These are phyloP conservation scores for Aspergillus alliaceus DNA, from an alignment of 2,329 filamentous ascomycete genomes.

Conservation along the genomic window DNA sequence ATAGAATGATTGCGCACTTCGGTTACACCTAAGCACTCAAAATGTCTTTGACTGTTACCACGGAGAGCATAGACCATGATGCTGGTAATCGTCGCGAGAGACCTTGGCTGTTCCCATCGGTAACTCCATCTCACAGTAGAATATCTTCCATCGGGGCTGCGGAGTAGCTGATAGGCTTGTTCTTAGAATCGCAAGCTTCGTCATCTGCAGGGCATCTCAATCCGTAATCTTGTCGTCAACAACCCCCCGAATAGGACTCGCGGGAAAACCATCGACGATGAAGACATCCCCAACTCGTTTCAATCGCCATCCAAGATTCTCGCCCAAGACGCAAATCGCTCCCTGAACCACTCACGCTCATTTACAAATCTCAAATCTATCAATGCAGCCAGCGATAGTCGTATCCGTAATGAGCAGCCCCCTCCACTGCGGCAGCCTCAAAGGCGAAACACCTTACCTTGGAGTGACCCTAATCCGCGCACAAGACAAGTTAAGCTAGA, in stretches of 20 bases:
- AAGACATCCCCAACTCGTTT: constrained; percentile 66
- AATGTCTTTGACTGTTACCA: constrained; percentile 21
- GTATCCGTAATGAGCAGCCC: constrained; percentile 16
- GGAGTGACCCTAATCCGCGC: constrained; percentile 60
- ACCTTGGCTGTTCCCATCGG: constrained; percentile 55
- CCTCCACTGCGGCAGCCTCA: constrained; percentile 31
- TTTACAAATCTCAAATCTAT: constrained; percentile 53
- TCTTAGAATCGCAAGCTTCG: constrained; percentile 79
- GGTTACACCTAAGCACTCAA: not conserved
- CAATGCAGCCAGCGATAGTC: not conserved
- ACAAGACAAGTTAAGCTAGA: constrained; percentile 74
- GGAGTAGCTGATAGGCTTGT: constrained; percentile 15
- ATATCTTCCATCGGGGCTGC: not conserved
- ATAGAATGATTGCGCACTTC: not conserved
- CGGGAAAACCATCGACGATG: constrained; percentile 70
- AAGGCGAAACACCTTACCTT: constrained; percentile 62
- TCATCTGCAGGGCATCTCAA: constrained; percentile 80
- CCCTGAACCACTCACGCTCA: constrained; percentile 59
- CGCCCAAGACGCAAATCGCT: constrained; percentile 50
- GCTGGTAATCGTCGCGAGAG: constrained; percentile 42
- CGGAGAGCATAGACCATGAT: constrained; percentile 21
- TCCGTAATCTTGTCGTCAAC: constrained; percentile 82
- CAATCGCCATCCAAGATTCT: constrained; percentile 68
- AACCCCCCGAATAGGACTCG: constrained; percentile 51
- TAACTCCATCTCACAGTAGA: constrained; percentile 24